Conservation (phyloP, 768 basidiomycete species). For the Mycena metata region DNA sequence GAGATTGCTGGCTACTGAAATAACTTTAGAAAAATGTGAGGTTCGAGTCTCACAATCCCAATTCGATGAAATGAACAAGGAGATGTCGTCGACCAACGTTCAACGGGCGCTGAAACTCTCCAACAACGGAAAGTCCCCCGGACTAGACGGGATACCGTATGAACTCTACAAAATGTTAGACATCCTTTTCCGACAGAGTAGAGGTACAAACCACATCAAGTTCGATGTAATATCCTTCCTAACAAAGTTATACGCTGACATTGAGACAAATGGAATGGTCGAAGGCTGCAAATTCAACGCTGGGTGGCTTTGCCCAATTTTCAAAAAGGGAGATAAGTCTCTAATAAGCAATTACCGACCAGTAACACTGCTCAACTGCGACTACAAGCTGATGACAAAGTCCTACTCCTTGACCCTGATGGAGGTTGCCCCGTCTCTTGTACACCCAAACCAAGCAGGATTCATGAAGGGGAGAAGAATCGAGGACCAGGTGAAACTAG, state of each 20-base stretch:
- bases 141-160: neutral
- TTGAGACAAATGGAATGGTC: conserved; percentile 1
- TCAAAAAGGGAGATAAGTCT: conserved; percentile 10
- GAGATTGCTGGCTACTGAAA: conserved; percentile 1
- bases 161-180: conserved; percentile 5
- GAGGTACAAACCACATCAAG: neutral
- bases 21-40: conserved; percentile 10
- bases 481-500: conserved; percentile 40
- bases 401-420: neutral
- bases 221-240: conserved; percentile 7
- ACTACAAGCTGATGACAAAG: conserved; percentile 18
- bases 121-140: neutral
- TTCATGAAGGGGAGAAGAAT: conserved; percentile 24
- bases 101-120: neutral
- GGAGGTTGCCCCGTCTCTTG: neutral
- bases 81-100: neutral
- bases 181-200: conserved; percentile 3
- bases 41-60: neutral
- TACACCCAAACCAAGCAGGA: conserved; percentile 10
- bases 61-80: neutral
- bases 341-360: conserved; percentile 1
- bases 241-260: neutral
- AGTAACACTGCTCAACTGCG: conserved; percentile 1
- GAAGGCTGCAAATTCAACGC: neutral
- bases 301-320: conserved; percentile 10